Evolutionary conservation across 2,329 filamentous ascomycete genomes (phyloP).

Genomic region (Sclerotinia subarctica): DNA sequence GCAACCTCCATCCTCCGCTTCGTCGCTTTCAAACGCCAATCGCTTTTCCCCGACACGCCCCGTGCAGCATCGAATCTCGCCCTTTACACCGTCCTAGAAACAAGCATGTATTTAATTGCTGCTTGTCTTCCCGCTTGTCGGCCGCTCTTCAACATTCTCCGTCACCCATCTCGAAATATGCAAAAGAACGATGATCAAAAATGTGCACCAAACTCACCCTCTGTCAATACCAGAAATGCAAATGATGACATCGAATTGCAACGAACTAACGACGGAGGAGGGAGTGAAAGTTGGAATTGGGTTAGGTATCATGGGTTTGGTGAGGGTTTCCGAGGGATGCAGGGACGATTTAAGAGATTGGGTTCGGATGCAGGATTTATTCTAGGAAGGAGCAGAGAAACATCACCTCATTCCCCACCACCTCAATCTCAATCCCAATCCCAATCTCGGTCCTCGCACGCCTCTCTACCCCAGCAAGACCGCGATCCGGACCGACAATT

Average conservation of each 20-base stretch:
- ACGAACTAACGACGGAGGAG: neutral
- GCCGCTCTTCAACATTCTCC: constrained; percentile 15
- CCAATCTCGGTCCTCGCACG: neutral
- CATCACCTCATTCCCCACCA: neutral
- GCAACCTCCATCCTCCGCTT: constrained; percentile 22
- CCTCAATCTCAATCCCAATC: neutral
- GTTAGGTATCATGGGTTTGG: neutral
- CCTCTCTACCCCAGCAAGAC: neutral
- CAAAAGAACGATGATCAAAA: neutral
- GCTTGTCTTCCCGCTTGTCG: constrained; percentile 21
- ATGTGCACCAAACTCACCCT: neutral
- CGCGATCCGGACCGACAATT: neutral
- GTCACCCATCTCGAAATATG: constrained; percentile 7
- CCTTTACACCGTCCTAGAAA: constrained; percentile 19
- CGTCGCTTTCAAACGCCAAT: constrained; percentile 2
- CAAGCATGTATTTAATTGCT: constrained; percentile 22
- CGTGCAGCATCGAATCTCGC: constrained; percentile 18
- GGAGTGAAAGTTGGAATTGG: neutral
- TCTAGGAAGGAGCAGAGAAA: neutral
- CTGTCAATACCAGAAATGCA: neutral
- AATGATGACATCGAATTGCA: constrained; percentile 10
- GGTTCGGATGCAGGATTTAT: neutral
- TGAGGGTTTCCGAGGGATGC: constrained; percentile 2
- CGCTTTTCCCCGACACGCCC: constrained; percentile 15
- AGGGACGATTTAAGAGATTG: constrained; percentile 9